phyloP scores from a whole-genome alignment of 179 eudicot genomes.

The Sideroxylon spinosum region DNA sequence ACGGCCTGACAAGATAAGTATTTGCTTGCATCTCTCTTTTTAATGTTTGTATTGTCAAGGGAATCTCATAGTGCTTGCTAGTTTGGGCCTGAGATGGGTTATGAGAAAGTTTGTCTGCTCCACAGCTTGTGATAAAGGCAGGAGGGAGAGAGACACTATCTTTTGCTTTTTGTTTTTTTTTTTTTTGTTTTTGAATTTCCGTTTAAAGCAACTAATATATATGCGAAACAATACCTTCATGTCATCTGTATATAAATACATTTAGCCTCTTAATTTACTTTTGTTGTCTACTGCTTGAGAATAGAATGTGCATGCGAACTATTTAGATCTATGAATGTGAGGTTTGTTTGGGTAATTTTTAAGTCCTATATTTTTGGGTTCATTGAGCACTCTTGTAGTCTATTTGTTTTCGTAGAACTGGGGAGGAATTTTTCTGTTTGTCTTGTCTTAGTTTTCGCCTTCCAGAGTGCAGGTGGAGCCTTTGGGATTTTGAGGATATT shows the following conservation, averaged over 20 bases:
- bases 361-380: too few relatives aligned
- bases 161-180: background rate
- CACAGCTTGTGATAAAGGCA: background rate
- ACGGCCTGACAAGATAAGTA: background rate
- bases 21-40: background rate
- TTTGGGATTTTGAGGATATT: too few relatives aligned
- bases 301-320: too few relatives aligned
- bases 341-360: too few relatives aligned
- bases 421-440: too few relatives aligned
- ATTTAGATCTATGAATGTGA: too few relatives aligned
- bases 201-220: background rate
- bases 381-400: too few relatives aligned
- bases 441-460: too few relatives aligned
- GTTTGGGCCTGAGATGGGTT: conserved; percentile 7
- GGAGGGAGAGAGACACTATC: background rate
- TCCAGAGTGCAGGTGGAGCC: too few relatives aligned
- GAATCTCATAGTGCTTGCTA: conserved; percentile 15
- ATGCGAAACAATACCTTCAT: background rate
- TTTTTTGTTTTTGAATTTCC: too few relatives aligned
- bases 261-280: background rate
- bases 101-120: conserved; percentile 3
- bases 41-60: background rate
- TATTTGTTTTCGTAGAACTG: too few relatives aligned
- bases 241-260: conserved; percentile 16
- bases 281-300: background rate